Conservation (phyloP, 1,139 yeast genomes). For the Ogataea hybrid region DNA sequence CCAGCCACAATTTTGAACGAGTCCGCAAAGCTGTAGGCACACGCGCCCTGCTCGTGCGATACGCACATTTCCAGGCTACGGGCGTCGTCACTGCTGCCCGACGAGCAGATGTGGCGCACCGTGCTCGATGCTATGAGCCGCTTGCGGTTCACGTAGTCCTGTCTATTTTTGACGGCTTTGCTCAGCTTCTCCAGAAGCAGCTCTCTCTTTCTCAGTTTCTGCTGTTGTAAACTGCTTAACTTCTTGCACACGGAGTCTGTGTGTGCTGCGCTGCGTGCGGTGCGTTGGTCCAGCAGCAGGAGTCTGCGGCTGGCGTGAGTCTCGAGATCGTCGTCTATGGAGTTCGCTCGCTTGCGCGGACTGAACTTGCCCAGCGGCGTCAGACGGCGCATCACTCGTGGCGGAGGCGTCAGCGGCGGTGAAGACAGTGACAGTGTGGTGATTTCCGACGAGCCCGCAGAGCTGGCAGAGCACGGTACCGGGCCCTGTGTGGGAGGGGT, state of each 20-base stretch:
- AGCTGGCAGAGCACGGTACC: neutral
- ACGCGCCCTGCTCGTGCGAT: neutral
- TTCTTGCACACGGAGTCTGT: conserved; percentile 11
- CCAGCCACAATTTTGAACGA: conserved; percentile 4
- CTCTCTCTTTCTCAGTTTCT: conserved; percentile 4
- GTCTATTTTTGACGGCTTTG: too few relatives aligned
- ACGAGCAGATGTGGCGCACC: too few relatives aligned
- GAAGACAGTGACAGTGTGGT: conserved; percentile 15
- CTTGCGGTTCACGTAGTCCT: too few relatives aligned
- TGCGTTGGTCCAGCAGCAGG: conserved; percentile 15
- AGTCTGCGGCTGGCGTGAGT: conserved; percentile 20
- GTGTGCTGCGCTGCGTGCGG: conserved; percentile 12
- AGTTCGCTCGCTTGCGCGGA: conserved; percentile 14
- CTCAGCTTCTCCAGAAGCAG: conserved; percentile 17
- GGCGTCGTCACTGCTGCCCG: neutral
- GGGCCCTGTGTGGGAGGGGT: conserved; percentile 8
- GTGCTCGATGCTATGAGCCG: too few relatives aligned
- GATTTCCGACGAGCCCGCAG: conserved; percentile 10
- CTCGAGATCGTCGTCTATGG: conserved; percentile 19
- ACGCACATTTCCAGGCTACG: neutral
- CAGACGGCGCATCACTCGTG: conserved; percentile 20
- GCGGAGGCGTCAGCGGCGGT: conserved; percentile 29
- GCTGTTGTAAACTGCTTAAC: conserved; percentile 7
- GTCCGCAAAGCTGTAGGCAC: conserved; percentile 2
- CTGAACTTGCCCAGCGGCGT: conserved; percentile 26